Conservation (phyloP, 495 filamentous ascomycete genomes). For the Lichina pygmaea region DNA sequence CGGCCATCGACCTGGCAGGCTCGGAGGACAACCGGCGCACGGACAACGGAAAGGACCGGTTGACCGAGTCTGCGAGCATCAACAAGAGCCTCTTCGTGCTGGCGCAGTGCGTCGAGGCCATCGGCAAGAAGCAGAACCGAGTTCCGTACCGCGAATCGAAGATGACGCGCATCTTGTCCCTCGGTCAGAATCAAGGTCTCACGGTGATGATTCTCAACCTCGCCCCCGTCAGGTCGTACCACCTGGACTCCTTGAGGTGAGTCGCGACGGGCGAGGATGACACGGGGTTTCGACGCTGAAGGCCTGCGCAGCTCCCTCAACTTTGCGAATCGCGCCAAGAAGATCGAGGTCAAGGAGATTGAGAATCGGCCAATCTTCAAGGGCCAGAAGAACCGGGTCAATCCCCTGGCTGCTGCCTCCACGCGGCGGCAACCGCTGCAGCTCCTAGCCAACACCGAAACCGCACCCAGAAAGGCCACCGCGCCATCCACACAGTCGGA, state of each 20-base stretch:
- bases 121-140: conserved; percentile 47
- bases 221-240: conserved; percentile 62
- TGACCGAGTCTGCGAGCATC: conserved; percentile 92
- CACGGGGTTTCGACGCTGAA: background rate
- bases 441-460: conserved; percentile 31
- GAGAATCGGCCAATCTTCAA: conserved; percentile 81
- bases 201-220: conserved; percentile 95
- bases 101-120: conserved; percentile 89
- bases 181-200: conserved; percentile 87
- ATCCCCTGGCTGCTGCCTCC: conserved; percentile 18
- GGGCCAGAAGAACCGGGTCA: conserved; percentile 24
- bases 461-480: conserved; percentile 26
- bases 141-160: conserved; percentile 90
- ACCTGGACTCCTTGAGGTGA: conserved; percentile 55
- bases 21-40: conserved; percentile 90
- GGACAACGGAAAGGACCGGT: conserved; percentile 76
- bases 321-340: conserved; percentile 85
- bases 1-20: conserved; percentile 87
- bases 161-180: conserved; percentile 82
- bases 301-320: conserved; percentile 41
- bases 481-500: conserved; percentile 22
- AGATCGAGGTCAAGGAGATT: conserved; percentile 82
- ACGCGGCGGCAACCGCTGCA: conserved; percentile 50
- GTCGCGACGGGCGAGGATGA: background rate
- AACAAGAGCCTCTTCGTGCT: conserved; percentile 94